A percentile compares a stretch with the other conserved stretches of the same genome.
These are phyloP conservation scores for Penicillium lagena DNA, from an alignment of 495 filamentous ascomycete species.

Conservation along the genomic window DNA sequence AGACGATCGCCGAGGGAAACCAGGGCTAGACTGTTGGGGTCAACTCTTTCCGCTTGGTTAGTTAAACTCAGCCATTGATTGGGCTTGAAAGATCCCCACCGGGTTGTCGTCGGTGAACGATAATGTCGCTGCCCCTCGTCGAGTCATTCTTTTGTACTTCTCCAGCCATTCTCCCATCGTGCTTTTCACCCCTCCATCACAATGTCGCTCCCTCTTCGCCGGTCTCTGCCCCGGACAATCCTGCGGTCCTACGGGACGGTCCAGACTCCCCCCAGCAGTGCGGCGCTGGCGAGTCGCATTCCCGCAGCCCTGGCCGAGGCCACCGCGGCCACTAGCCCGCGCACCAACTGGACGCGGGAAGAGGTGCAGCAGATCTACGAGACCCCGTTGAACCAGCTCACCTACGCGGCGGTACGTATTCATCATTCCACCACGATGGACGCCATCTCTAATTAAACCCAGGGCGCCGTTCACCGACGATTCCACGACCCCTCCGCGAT, in stretches of 20 bases:
- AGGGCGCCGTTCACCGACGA: slow-evolving; percentile 69
- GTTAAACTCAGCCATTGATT: too few species aligned
- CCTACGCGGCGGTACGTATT: slow-evolving; percentile 60
- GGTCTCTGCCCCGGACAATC: slow-evolving; percentile 22
- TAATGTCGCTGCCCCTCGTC: slow-evolving; percentile 6
- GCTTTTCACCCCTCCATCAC: slow-evolving; percentile 2
- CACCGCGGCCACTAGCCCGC: slow-evolving; percentile 47
- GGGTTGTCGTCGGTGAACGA: slow-evolving; percentile 13
- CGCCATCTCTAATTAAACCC: not conserved
- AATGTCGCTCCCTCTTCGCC: slow-evolving; percentile 25
- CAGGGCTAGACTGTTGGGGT: not conserved
- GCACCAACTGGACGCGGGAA: slow-evolving; percentile 71
- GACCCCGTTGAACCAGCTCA: slow-evolving; percentile 68
- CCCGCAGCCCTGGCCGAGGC: slow-evolving; percentile 44
- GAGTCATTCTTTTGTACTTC: not conserved
- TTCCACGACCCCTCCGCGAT: slow-evolving; percentile 75
- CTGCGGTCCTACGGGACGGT: slow-evolving; percentile 39
- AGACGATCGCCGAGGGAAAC: not conserved
- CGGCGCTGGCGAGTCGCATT: slow-evolving; percentile 26
- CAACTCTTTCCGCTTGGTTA: not conserved
- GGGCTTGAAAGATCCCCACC: slow-evolving; percentile 5
- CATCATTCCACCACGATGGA: not conserved
- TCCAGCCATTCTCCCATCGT: slow-evolving; percentile 2
- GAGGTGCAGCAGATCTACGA: slow-evolving; percentile 72
- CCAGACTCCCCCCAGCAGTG: slow-evolving; percentile 27